These are phyloP conservation scores for Hyphopichia khmerensis DNA, from an alignment of 1,139 yeast genomes.

Conservation along the genomic window DNA sequence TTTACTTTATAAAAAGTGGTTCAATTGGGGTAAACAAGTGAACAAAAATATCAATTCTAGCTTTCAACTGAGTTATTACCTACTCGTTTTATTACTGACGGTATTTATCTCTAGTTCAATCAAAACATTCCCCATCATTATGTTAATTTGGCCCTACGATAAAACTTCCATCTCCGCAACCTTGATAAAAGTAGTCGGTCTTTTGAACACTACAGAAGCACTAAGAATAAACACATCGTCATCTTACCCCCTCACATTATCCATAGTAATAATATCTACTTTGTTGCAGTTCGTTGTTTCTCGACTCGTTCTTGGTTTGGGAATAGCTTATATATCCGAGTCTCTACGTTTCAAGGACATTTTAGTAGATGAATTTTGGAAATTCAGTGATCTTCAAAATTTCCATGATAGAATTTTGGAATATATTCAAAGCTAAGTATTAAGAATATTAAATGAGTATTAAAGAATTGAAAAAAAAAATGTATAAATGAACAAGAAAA, in stretches of 20 bases:
- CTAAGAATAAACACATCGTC: constrained; percentile 52
- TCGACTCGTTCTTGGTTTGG: background rate
- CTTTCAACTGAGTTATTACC: constrained; percentile 23
- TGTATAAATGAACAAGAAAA: no score
- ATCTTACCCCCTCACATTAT: constrained; percentile 33
- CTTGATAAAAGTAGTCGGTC: constrained; percentile 61
- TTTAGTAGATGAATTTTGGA: background rate
- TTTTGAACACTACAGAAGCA: constrained; percentile 66
- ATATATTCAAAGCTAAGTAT: background rate
- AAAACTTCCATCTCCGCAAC: constrained; percentile 59
- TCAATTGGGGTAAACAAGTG: constrained; percentile 28
- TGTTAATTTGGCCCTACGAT: constrained; percentile 97
- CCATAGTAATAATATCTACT: constrained; percentile 1
- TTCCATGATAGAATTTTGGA: background rate
- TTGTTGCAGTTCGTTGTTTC: background rate
- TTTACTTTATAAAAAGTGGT: constrained; percentile 28
- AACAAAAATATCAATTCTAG: constrained; percentile 17
- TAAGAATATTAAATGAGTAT: background rate
- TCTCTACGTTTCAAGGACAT: background rate
- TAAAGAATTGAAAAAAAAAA: background rate
- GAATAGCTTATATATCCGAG: background rate
- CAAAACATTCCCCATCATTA: constrained; percentile 84
- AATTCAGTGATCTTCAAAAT: background rate
- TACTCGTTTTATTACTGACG: constrained; percentile 57
- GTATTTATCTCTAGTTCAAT: constrained; percentile 74